Evolutionary conservation across 2,329 filamentous ascomycete genomes (phyloP), one percentile per base, ranked within the genome.

Genomic region (Trichoderma breve): DNA sequence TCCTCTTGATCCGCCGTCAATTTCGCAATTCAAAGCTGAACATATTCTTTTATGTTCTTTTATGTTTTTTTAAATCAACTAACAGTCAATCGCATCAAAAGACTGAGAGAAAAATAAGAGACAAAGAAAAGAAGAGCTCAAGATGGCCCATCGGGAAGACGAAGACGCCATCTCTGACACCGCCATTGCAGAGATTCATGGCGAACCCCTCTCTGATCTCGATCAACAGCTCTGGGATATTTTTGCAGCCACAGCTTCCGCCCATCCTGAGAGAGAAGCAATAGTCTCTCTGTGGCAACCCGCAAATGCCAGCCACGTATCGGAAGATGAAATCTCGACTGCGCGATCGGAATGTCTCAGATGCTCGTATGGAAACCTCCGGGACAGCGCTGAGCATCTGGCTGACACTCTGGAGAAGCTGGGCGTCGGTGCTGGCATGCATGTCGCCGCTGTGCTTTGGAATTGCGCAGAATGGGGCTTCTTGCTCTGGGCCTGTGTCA

Each of bases 381-480:
- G 66, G n/a, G 53, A 69, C 24, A 77, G 72, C 51, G 73, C 77
- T 57, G 76, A 79, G 67, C 47, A 39, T 30, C 66, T 82, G 2
- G 79, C 79, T 21, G 64, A 70, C 12, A 74, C 73, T 21, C 73
- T 82, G 8, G 21, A 64, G 24, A 57, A 32, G 11, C 18, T 76
- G 47, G 77, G 80, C 6, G 77, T 78, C 53, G 73, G 74, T 26
- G 73, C 74, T 6, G 77, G 79, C 5, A 81, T 77, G 76, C 76
- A 75, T 14, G 73, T 83, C 6, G 78, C 76, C 26, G 78, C 76
- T 1, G 71, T 82, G 8, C 74, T 82, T 60, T 75, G 79, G 65
- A 83, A 83, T 71, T 81, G 80, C 61, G 80, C 79, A 5, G 81
- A 83, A 78, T 83, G 81, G 81, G 79, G 73, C 0, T 74, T 83